Base-by-base conservation (phyloP, 306 rosid genomes). In the Vigna trinervia region DNA sequence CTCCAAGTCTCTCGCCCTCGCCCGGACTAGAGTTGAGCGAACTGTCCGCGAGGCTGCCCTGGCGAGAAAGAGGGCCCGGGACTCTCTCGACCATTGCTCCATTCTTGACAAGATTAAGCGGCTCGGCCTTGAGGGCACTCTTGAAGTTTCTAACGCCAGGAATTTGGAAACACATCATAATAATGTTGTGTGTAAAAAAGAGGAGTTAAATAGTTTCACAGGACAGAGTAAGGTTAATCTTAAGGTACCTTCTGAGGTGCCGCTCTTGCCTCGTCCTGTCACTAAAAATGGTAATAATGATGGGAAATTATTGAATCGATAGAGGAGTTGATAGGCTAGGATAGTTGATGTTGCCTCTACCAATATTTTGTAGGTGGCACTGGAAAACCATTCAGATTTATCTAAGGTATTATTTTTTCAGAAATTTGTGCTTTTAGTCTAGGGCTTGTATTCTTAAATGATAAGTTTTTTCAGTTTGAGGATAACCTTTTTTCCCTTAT, bases 41-140 rank as follows among this genome's bases (percentile, higher is more conserved):
- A 77, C 80, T 10, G 91, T 82, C 0, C 70, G 79, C 20, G 98
- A 91, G 46, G 85, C 97, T 1, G 86, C 91, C 0, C 1, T 63
- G 2, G 93, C 97, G 0, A 53, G 91, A 81, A 91, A 87, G 88
- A 79, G 86, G 39, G 97, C 94, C 0, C 80, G 80, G 46, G 97
- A 94, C 11, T 86, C 92, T 3, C 23, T 94, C 34, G 85, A 87
- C 5, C 82, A 79, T 20, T 78, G 83, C 19, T 78, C 75, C 11
- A 6, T 57, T 2, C 57, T 87, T 45, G 76, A 78, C 12, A 75
- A 50, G 69, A 26, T 53, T 63, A 80, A 76, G 62, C 89, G 68
- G 10, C 12, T 62, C 1, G 71, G 84, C 51, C 26, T 80, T 80
- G 3, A 12, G 5, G 34, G 60, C 30, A 8, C 30, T 0, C 11